These are phyloP conservation scores for Monsonia emarginata DNA, from an alignment of 441 rosid genomes.

Conservation along the genomic window DNA sequence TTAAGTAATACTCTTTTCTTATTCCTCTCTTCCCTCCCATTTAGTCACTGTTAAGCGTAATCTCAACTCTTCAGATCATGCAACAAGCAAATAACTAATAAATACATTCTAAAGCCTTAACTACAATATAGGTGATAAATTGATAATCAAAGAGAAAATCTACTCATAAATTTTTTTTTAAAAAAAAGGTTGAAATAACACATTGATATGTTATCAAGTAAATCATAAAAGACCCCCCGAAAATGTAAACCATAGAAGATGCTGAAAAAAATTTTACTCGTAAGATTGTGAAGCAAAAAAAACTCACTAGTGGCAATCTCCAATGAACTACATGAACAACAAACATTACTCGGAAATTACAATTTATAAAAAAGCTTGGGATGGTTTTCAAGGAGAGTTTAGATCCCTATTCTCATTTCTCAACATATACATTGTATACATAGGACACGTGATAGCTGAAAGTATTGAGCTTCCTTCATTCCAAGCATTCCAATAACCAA, in stretches of 20 bases:
- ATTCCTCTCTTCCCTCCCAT: not conserved
- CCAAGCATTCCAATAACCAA: not conserved
- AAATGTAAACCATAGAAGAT: not conserved
- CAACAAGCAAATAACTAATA: not conserved
- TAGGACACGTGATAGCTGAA: too few species aligned
- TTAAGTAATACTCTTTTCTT: not conserved
- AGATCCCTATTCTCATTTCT: not conserved
- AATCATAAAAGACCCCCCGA: not conserved
- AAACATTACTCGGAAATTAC: not conserved
- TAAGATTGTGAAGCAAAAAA: not conserved
- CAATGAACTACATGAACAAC: not conserved
- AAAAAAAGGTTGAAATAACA: not conserved
- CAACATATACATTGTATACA: not conserved
- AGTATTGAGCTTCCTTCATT: not conserved
- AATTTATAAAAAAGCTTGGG: not conserved
- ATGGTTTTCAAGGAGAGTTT: not conserved
- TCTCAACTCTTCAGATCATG: not conserved
- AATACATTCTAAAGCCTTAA: not conserved
- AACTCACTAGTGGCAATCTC: not conserved
- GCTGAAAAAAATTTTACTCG: not conserved
- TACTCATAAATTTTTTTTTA: not conserved
- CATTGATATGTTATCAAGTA: not conserved
- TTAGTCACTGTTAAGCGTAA: not conserved
- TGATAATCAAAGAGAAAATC: not conserved
- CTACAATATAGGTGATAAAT: not conserved